A percentile compares a stretch with the other conserved stretches of the same genome.
Conservation (phyloP, 2,329 filamentous ascomycete species). For the Talaromyces sp. region DNA sequence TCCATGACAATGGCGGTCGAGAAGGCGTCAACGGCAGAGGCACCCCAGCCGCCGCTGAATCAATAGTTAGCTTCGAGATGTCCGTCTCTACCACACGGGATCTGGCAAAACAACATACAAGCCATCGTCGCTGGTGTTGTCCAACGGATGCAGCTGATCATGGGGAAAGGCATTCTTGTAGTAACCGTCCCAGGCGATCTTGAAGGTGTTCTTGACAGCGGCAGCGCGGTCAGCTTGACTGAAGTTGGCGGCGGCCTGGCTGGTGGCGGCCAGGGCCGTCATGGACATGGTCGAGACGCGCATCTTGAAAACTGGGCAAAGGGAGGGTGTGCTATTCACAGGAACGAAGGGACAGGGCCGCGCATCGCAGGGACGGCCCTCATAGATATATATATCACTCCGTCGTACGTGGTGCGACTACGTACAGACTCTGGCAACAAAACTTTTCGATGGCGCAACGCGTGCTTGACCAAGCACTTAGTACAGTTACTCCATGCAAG, state of each 20-base stretch:
- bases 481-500: not conserved
- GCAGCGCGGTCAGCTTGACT: conserved; percentile 38
- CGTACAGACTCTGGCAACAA: not conserved
- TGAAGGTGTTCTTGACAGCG: conserved; percentile 63
- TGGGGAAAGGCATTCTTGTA: conserved; percentile 68
- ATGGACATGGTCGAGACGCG: conserved; percentile 7
- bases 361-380: conserved; percentile 17
- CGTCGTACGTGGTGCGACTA: no score
- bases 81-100: not conserved
- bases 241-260: conserved; percentile 17
- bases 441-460: not conserved
- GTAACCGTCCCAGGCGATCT: conserved; percentile 67
- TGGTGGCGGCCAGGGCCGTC: conserved; percentile 16
- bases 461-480: not conserved
- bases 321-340: not conserved
- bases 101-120: conserved; percentile 45
- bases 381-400: not conserved
- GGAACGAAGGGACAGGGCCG: conserved; percentile 18
- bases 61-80: conserved; percentile 9
- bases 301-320: conserved; percentile 5
- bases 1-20: conserved; percentile 75
- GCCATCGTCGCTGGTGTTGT: conserved; percentile 61
- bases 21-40: conserved; percentile 73
- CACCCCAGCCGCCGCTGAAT: conserved; percentile 73
- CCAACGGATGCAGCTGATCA: conserved; percentile 66